Conservation (phyloP, 2,329 filamentous ascomycete species). For the Fusarium sp. region DNA sequence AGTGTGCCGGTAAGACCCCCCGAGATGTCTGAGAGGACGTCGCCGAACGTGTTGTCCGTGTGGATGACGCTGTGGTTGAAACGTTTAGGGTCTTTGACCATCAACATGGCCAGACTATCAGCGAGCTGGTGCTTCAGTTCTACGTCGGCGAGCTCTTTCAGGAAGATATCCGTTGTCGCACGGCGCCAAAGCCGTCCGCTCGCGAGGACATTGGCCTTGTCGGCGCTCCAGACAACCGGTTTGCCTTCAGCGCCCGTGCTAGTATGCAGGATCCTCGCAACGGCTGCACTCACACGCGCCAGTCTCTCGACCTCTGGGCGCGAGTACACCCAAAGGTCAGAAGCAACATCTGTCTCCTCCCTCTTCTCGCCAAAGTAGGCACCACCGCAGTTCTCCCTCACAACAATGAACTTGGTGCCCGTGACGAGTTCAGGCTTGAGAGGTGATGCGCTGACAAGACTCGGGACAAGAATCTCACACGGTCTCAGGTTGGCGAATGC, state of each 20-base stretch:
- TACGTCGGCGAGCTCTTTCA: constrained; percentile 55
- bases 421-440: constrained; percentile 56
- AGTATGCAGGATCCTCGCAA: constrained; percentile 50
- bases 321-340: constrained; percentile 59
- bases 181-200: constrained; percentile 59
- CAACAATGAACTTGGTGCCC: constrained; percentile 59
- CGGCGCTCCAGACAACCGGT: constrained; percentile 57
- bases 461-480: constrained; percentile 56
- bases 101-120: constrained; percentile 59
- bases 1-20: too few relatives aligned
- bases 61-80: constrained; percentile 58
- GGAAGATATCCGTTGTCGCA: constrained; percentile 53
- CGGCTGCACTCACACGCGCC: constrained; percentile 56
- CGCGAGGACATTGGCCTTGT: constrained; percentile 64
- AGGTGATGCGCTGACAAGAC: constrained; percentile 52
- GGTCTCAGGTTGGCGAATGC: constrained; percentile 62
- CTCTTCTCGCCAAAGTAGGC: constrained; percentile 60
- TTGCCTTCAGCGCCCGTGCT: constrained; percentile 40
- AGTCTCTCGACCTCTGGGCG: constrained; percentile 57
- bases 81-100: constrained; percentile 56
- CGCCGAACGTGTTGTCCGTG: constrained; percentile 59
- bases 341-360: constrained; percentile 54
- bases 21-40: too few relatives aligned
- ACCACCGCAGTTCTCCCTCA: constrained; percentile 61
- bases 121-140: constrained; percentile 56